phyloP scores from a whole-genome alignment of 345 rosid species.

The Rhodomyrtus tomentosa region DNA sequence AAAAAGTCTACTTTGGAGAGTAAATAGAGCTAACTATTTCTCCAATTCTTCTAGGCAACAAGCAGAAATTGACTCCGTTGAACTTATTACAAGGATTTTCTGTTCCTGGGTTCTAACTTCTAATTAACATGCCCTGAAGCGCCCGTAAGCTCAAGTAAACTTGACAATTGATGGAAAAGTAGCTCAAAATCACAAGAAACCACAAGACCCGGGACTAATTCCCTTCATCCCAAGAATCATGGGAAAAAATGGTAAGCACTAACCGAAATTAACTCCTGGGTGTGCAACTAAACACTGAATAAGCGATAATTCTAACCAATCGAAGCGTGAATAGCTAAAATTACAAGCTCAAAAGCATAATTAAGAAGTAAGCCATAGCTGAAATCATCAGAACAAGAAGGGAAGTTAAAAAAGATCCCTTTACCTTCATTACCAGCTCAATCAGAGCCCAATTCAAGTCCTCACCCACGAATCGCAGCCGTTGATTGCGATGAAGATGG shows the following conservation, averaged over 20 bases:
- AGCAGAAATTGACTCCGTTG: background rate
- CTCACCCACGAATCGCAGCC: background rate
- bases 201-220: background rate
- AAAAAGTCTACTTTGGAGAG: background rate
- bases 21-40: background rate
- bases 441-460: background rate
- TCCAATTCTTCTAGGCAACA: background rate
- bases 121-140: background rate
- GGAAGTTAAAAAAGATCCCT: background rate
- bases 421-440: background rate
- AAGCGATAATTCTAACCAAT: background rate
- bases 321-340: background rate
- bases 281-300: background rate
- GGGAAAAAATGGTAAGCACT: background rate
- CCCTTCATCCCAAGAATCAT: background rate
- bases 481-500: background rate
- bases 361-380: background rate
- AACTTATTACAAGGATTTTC: background rate
- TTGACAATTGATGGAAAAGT: background rate
- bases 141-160: background rate
- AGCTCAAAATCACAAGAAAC: background rate
- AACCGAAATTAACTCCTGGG: background rate
- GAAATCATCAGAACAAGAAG: background rate
- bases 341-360: background rate
- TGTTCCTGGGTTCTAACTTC: background rate